Evolutionary conservation across 306 rosid genomes (phyloP).

Genomic region (Cotoneaster glaucophyllus): DNA sequence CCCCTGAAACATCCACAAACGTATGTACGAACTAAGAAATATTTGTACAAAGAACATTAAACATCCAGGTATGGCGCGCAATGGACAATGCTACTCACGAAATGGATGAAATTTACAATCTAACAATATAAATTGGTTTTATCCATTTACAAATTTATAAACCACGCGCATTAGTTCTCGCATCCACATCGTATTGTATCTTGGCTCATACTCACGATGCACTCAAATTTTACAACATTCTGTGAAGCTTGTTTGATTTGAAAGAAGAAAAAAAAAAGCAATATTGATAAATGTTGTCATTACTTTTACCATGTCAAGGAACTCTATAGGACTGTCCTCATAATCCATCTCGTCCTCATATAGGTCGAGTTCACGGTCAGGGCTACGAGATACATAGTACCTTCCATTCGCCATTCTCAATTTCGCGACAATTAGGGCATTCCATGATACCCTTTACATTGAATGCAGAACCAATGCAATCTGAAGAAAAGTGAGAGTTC

Average conservation of each 20-base stretch:
- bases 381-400: background rate
- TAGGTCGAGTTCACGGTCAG: background rate
- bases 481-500: background rate
- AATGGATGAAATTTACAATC: too few relatives aligned
- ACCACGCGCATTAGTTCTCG: too few relatives aligned
- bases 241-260: too few relatives aligned
- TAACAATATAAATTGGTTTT: too few relatives aligned
- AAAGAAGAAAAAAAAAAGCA: too few relatives aligned
- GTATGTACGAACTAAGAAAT: background rate
- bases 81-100: too few relatives aligned
- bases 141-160: too few relatives aligned
- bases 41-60: too few relatives aligned
- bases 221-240: too few relatives aligned
- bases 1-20: background rate
- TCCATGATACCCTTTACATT: constrained; percentile 18
- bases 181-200: too few relatives aligned
- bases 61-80: too few relatives aligned
- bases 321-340: background rate
- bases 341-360: background rate
- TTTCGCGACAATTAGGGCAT: constrained; percentile 12
- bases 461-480: constrained; percentile 22
- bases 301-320: constrained; percentile 10
- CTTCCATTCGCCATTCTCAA: constrained; percentile 7
- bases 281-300: background rate
- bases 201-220: too few relatives aligned